Percentiles rank a stretch among this genome's conserved stretches.
Evolutionary conservation across 1,139 yeast genomes (phyloP).

Genomic region (Blastobotrys apis): DNA sequence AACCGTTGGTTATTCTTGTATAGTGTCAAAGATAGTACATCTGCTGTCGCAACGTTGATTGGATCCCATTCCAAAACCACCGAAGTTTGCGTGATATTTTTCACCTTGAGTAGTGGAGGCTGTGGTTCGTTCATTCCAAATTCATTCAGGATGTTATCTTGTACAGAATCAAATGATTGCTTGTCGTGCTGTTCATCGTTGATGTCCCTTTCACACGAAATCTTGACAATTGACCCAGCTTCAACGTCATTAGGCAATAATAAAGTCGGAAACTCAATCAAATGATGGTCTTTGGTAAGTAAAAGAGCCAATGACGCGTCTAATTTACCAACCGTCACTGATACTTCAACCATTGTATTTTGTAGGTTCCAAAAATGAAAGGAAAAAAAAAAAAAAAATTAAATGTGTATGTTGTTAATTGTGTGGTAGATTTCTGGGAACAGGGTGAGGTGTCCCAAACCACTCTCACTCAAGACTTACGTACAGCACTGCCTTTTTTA

Average conservation of each 20-base stretch:
- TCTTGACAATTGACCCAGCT: constrained; percentile 91
- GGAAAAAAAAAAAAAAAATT: too few species aligned
- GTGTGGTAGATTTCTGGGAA: too few species aligned
- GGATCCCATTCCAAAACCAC: constrained; percentile 95
- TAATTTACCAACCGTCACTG: constrained; percentile 89
- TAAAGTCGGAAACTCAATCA: constrained; percentile 93
- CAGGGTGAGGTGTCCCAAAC: too few species aligned
- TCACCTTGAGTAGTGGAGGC: constrained; percentile 63
- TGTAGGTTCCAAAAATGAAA: too few species aligned
- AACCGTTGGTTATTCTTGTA: constrained; percentile 77
- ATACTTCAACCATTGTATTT: constrained; percentile 69
- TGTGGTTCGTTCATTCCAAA: constrained; percentile 75
- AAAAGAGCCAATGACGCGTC: constrained; percentile 92
- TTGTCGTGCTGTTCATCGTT: constrained; percentile 62
- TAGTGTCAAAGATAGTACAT: constrained; percentile 67
- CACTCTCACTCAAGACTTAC: too few species aligned
- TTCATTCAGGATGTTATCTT: constrained; percentile 63
- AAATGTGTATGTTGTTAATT: too few species aligned
- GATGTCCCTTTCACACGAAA: constrained; percentile 78
- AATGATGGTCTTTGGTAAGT: constrained; percentile 87
- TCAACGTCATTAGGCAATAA: constrained; percentile 83
- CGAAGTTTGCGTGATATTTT: constrained; percentile 88
- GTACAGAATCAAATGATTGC: constrained; percentile 56
- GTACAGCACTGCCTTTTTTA: too few species aligned
- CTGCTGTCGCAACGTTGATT: constrained; percentile 77